Percentiles rank a stretch among this genome's conserved stretches.
phyloP scores from a whole-genome alignment of 208 protist species.

The Vickermania ingenoplastis region DNA sequence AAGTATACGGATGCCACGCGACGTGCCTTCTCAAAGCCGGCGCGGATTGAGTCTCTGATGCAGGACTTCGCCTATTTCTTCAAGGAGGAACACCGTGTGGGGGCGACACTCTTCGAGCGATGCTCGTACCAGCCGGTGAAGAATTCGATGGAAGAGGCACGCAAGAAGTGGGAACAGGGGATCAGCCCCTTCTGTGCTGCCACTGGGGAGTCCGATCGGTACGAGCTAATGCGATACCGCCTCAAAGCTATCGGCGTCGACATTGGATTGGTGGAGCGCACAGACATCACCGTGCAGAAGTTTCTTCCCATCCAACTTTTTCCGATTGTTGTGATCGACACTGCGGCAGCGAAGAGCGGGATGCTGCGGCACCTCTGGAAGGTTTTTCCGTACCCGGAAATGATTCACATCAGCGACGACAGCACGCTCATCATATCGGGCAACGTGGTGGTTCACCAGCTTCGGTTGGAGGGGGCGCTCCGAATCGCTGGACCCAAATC shows the following conservation, averaged over 20 bases:
- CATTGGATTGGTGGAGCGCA: conserved; percentile 1
- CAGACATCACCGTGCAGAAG: conserved; percentile 10
- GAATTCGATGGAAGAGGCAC: conserved; percentile 60
- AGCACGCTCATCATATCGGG: conserved; percentile 76
- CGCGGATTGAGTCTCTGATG: conserved; percentile 87
- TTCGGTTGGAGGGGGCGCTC: conserved; percentile 58
- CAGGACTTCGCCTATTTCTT: conserved; percentile 78
- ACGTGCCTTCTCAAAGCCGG: conserved; percentile 61
- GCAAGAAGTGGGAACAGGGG: conserved; percentile 22
- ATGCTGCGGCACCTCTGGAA: conserved; percentile 15
- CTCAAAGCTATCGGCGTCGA: conserved; percentile 41
- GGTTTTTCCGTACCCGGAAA: conserved; percentile 45
- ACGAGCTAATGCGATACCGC: conserved; percentile 47
- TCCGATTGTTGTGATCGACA: conserved; percentile 37
- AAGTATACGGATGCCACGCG: conserved; percentile 74
- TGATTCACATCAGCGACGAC: conserved; percentile 31
- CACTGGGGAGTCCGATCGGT: conserved; percentile 67
- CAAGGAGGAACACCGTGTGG: conserved; percentile 34
- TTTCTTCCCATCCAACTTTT: conserved; percentile 17
- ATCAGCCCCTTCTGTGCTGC: conserved; percentile 48
- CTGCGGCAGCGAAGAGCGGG: conserved; percentile 2
- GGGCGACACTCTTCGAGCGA: conserved; percentile 61
- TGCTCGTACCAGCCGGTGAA: conserved; percentile 84
- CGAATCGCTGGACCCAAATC: conserved; percentile 34
- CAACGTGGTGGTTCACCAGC: conserved; percentile 52